phyloP scores from a whole-genome alignment of 345 rosid species.

The Pistacia integerrima region DNA sequence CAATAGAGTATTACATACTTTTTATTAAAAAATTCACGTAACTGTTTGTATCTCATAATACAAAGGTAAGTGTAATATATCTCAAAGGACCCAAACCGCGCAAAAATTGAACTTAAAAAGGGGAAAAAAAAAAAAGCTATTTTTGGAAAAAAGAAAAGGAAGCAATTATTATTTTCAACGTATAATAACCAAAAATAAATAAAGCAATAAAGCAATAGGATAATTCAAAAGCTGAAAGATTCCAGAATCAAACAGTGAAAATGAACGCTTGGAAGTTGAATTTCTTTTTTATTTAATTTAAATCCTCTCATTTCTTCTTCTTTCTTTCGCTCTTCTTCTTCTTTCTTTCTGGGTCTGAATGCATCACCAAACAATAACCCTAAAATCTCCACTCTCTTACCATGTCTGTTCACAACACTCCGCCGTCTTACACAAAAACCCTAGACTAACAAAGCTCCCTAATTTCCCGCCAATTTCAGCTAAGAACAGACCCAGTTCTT shows the following conservation, averaged over 20 bases:
- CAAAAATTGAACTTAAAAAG: too few relatives aligned
- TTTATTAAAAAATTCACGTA: too few relatives aligned
- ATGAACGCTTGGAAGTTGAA: not conserved
- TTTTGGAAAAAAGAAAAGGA: too few relatives aligned
- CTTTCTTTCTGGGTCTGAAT: not conserved
- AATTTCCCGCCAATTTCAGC: constrained; percentile 23
- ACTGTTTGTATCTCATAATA: too few relatives aligned
- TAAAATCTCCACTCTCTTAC: not conserved
- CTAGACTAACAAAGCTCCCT: constrained; percentile 23
- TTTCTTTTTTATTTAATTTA: not conserved
- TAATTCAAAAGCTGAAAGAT: not conserved
- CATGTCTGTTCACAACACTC: not conserved
- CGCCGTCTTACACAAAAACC: constrained; percentile 37
- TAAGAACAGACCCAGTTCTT: not conserved
- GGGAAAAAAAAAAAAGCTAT: too few relatives aligned
- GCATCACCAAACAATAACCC: constrained; percentile 2
- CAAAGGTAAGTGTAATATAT: too few relatives aligned
- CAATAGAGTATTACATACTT: too few relatives aligned
- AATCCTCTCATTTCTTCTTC: not conserved
- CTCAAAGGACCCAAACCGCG: too few relatives aligned
- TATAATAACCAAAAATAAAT: too few relatives aligned
- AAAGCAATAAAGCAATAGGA: too few relatives aligned
- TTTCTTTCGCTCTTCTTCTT: too few relatives aligned
- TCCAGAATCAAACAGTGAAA: not conserved
- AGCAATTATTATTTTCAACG: too few relatives aligned